A percentile compares a stretch with the other conserved stretches of the same genome.
Evolutionary conservation across 2,329 filamentous ascomycete species (phyloP).

Genomic region (Cercospora brassicicola): DNA sequence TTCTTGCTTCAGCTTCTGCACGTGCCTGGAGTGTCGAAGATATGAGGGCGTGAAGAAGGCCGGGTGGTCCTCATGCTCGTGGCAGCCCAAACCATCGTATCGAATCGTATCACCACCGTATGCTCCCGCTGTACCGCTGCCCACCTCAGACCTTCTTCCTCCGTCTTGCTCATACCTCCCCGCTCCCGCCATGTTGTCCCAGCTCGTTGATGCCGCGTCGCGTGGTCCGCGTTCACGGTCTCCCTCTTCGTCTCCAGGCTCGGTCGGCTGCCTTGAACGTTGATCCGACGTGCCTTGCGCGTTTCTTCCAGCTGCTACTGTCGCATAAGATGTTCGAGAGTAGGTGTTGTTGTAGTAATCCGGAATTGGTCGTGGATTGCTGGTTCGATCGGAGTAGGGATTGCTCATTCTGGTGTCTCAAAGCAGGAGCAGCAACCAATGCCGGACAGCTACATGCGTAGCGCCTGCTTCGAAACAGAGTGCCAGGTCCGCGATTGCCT

Average conservation of each 20-base stretch:
- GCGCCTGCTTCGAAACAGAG: background rate
- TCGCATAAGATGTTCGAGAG: constrained; percentile 62
- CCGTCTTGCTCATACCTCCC: constrained; percentile 13
- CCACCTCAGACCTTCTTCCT: constrained; percentile 15
- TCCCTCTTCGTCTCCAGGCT: background rate
- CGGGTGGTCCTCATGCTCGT: constrained; percentile 31
- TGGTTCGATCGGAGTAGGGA: constrained; percentile 41
- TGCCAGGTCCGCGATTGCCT: background rate
- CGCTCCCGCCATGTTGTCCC: constrained; percentile 12
- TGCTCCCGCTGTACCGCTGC: constrained; percentile 15
- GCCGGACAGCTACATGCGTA: constrained; percentile 3
- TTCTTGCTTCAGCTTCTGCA: constrained; percentile 64
- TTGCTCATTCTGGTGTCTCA: constrained; percentile 43
- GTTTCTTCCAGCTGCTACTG: constrained; percentile 54
- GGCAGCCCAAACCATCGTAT: constrained; percentile 24
- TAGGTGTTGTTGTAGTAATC: constrained; percentile 35
- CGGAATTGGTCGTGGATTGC: constrained; percentile 40
- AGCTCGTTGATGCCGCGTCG: background rate
- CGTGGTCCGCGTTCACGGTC: constrained; percentile 7
- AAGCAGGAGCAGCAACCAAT: background rate
- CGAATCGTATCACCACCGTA: constrained; percentile 24
- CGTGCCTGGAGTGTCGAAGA: constrained; percentile 73
- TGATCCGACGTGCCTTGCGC: background rate
- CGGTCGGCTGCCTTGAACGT: background rate
- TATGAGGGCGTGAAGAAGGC: constrained; percentile 82